phyloP scores from a whole-genome alignment of 73 alveolate genomes.

The Tetrahymena thermophila region DNA sequence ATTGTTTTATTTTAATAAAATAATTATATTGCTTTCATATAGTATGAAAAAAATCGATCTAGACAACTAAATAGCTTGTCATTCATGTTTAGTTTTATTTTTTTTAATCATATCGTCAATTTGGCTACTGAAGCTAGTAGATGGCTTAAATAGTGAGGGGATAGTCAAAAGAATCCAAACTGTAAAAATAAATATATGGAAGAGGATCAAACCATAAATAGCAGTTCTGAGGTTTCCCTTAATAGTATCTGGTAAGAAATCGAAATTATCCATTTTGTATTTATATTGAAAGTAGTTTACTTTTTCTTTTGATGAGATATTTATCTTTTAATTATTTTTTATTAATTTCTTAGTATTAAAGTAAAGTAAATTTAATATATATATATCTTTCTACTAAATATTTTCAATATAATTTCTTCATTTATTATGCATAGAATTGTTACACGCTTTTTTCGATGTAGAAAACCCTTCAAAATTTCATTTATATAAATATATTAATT shows the following conservation, averaged over 20 bases:
- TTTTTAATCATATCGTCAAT: background rate
- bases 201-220: background rate
- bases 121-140: background rate
- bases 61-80: background rate
- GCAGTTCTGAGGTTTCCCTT: background rate
- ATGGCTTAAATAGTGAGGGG: background rate
- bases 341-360: background rate
- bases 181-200: background rate
- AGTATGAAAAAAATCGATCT: background rate
- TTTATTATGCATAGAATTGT: background rate
- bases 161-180: background rate
- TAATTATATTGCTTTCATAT: background rate
- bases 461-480: background rate
- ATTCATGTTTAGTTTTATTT: background rate
- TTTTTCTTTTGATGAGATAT: background rate
- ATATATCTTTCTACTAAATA: too few relatives aligned
- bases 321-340: background rate
- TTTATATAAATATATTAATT: too few relatives aligned
- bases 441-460: background rate
- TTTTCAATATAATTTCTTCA: background rate
- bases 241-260: background rate
- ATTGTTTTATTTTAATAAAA: too few relatives aligned
- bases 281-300: background rate
- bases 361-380: background rate
- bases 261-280: background rate